A percentile compares a stretch with the other conserved stretches of the same genome.
Conservation (phyloP, 2,329 filamentous ascomycete genomes). For the Microdochium nivale region DNA sequence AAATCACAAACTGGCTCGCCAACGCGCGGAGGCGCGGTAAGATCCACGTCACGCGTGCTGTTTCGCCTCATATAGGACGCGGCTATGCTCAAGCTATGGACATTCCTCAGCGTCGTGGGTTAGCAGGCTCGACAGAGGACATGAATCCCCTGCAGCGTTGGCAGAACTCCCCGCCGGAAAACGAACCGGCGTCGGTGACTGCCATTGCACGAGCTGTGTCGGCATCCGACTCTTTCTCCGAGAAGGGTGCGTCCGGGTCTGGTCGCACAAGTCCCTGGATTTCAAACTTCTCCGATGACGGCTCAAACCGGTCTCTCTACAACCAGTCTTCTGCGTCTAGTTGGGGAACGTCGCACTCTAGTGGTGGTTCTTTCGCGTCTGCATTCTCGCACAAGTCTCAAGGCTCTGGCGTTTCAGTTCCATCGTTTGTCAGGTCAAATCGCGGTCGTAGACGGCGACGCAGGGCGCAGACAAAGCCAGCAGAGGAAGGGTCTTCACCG, state of each 20-base stretch:
- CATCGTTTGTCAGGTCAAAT: constrained; percentile 25
- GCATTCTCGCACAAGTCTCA: constrained; percentile 50
- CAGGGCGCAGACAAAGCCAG: constrained; percentile 27
- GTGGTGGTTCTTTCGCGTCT: constrained; percentile 48
- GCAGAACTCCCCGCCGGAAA: constrained; percentile 49
- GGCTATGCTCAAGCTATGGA: constrained; percentile 58
- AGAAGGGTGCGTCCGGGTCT: constrained; percentile 33
- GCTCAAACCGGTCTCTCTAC: constrained; percentile 47
- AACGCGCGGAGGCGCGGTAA: constrained; percentile 82
- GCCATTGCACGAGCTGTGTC: constrained; percentile 50
- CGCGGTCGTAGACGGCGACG: constrained; percentile 42
- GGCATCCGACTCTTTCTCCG: constrained; percentile 35
- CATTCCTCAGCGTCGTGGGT: constrained; percentile 54
- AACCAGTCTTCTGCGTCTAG: constrained; percentile 53
- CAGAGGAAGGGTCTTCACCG: constrained; percentile 25
- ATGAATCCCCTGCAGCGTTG: constrained; percentile 53
- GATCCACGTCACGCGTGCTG: constrained; percentile 56
- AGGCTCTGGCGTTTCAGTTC: constrained; percentile 44
- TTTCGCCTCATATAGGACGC: constrained; percentile 59
- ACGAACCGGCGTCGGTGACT: constrained; percentile 51
- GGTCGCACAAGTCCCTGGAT: constrained; percentile 50
- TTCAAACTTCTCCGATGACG: constrained; percentile 51
- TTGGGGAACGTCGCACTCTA: constrained; percentile 52
- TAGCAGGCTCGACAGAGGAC: constrained; percentile 23
- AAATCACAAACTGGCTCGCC: constrained; percentile 88